A percentile compares a stretch with the other conserved stretches of the same genome.
Evolutionary conservation across 768 basidiomycete genomes (phyloP).

Genomic region (Sporobolomyces phaffii): DNA sequence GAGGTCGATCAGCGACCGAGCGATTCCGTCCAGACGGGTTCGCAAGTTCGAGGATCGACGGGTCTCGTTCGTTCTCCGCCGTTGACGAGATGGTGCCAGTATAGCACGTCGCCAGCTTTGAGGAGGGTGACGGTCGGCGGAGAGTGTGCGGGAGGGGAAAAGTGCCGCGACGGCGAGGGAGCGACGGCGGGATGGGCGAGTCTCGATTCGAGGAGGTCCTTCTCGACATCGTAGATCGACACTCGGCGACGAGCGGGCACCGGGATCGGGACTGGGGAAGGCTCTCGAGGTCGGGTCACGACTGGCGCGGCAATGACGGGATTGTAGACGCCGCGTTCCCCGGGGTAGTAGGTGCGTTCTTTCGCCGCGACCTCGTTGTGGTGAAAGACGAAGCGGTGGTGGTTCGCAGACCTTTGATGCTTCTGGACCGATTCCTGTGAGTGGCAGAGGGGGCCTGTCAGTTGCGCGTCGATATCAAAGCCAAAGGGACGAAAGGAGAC

Average conservation of each 20-base stretch:
- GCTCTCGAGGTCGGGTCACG: neutral
- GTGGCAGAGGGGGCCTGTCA: slow-evolving; percentile 46
- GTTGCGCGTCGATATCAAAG: too few relatives aligned
- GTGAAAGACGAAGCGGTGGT: slow-evolving; percentile 82
- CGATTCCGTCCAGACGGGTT: slow-evolving; percentile 1
- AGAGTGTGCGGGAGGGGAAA: neutral
- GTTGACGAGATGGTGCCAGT: slow-evolving; percentile 39
- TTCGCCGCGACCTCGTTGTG: slow-evolving; percentile 35
- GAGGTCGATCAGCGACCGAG: neutral
- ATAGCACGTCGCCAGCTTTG: slow-evolving; percentile 32
- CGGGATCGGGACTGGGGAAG: neutral
- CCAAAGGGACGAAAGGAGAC: neutral
- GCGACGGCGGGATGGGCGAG: neutral
- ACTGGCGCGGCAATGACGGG: slow-evolving; percentile 1
- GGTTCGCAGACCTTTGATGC: slow-evolving; percentile 61
- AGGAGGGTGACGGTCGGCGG: neutral
- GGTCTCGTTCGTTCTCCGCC: slow-evolving; percentile 35
- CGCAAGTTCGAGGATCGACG: slow-evolving; percentile 26
- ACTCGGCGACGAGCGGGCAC: neutral
- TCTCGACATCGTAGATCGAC: slow-evolving; percentile 19
- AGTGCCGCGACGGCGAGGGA: neutral
- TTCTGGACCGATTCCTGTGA: slow-evolving; percentile 45
- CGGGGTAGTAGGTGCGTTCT: slow-evolving; percentile 32
- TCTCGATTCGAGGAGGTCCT: slow-evolving; percentile 2
- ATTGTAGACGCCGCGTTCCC: slow-evolving; percentile 30